Base-by-base conservation (phyloP, 176 grass and related monocot genomes). In the Calamus simplicifolius region DNA sequence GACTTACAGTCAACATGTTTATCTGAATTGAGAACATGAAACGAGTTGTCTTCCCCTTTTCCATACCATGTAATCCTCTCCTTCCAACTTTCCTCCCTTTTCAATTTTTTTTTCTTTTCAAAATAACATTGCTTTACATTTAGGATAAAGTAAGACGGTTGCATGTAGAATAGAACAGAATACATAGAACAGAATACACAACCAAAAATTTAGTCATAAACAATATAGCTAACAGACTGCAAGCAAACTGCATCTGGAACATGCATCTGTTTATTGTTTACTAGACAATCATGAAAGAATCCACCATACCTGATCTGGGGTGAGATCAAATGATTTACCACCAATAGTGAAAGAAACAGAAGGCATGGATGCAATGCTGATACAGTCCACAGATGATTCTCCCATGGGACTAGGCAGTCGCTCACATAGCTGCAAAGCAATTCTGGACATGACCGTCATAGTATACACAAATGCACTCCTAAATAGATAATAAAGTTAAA, bases 371-470 rank as follows among this genome's bases (percentile, higher is more conserved):
- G 77, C 62, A 73, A 90, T 10, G 49, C 25, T 78, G 61, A 5
- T 29, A 54, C 91, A 90, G 51, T 90, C 80, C 6, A 95, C 86
- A 57, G 77, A 54, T 71, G 86, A 95, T 70, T 95, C 80, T 73
- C 83, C 91, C 86, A 80, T 87, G 31, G 83, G 83, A 55, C 68
- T 90, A 69, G 91, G 91, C 19, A 90, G 28, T 49, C 68, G 50
- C 16, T 90, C 83, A n/a, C 91, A 95, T 19, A 95, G 60, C 91
- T 95, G 80, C 61, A 72, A 82, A 59, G 29, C 77, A 49, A 27
- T 60, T 43, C 16, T 16, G 72, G 10, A 6, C 27, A 23, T 52
- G 48, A 71, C n/a, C 30, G 12, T 3, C 35, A 43, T 5, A 51
- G 21, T 16, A 29, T 29, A 21, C 25, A 59, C 55, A 48, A 67